Conservation (phyloP, 2,329 filamentous ascomycete species). For the Pseudocercospora crystallina region DNA sequence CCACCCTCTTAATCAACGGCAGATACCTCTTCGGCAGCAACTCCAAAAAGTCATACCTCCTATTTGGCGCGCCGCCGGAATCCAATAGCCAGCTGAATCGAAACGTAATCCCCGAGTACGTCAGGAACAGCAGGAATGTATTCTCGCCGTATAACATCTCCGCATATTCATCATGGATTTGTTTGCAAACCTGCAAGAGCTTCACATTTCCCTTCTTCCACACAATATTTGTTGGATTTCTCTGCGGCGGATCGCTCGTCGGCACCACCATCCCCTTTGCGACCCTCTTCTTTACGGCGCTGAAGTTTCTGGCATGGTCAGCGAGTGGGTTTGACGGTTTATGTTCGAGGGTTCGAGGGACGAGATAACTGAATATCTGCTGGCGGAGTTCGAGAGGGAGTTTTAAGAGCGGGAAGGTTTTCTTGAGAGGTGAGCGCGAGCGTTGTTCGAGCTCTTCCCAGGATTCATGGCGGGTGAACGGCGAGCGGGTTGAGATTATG, state of each 20-base stretch:
- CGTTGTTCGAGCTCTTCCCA: slow-evolving; percentile 34
- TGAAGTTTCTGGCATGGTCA: slow-evolving; percentile 32
- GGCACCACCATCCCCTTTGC: slow-evolving; percentile 29
- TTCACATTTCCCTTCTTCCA: slow-evolving; percentile 46
- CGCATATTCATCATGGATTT: slow-evolving; percentile 47
- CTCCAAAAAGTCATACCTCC: slow-evolving; percentile 42
- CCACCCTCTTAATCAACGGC: slow-evolving; percentile 41
- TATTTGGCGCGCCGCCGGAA: slow-evolving; percentile 41
- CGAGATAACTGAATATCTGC: slow-evolving; percentile 42
- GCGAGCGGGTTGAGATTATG: slow-evolving; percentile 13
- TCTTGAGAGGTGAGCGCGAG: slow-evolving; percentile 32
- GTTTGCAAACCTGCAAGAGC: slow-evolving; percentile 41
- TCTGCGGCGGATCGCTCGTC: slow-evolving; percentile 3
- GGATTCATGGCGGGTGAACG: slow-evolving; percentile 30
- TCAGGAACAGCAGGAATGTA: slow-evolving; percentile 48
- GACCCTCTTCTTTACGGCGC: slow-evolving; percentile 31
- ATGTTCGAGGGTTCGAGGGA: slow-evolving; percentile 41
- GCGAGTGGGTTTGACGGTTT: slow-evolving; percentile 25
- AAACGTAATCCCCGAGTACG: slow-evolving; percentile 46
- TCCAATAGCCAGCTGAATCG: slow-evolving; percentile 45
- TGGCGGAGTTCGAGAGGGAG: slow-evolving; percentile 48
- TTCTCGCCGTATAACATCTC: slow-evolving; percentile 49
- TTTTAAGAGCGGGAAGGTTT: slow-evolving; percentile 35
- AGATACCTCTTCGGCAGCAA: slow-evolving; percentile 44
- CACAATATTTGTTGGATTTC: slow-evolving; percentile 27